Base-by-base conservation (phyloP, 2,329 filamentous ascomycete species). In the Ascochyta clinopodiicola region DNA sequence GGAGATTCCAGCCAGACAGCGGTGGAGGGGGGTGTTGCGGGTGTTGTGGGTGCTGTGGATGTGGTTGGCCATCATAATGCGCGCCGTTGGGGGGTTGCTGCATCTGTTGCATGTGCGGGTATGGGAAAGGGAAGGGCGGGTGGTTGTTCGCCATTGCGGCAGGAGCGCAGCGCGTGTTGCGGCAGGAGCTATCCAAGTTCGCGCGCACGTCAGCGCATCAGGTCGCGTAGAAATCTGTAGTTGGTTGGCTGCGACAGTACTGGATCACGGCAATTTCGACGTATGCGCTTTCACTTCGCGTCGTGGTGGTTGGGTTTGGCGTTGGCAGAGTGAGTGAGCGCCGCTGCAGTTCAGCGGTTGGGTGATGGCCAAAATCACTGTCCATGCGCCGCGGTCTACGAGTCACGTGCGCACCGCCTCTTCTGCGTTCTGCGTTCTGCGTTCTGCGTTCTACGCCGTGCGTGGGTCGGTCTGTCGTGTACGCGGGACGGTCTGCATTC, bases 91-190 rank as follows among this genome's bases (percentile, higher is more conserved):
- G 46, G 3, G 40, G 40, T 32, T 42, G 52, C 45, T 55, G 52
- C 46, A 46, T 43, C 32, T 42, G 52, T 40, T 55, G 52, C 46
- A 46, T 43, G 15, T 50, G 54, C 9, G 54, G 62, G 9, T 57
- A 63, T 12, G 64, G 61, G 29, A 59, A 63, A 13, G 59, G 59
- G 43, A 70, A 67, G 48, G 66, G 63, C 39, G 67, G 65, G 58
- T 71, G 66, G 63, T 66, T 55, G 51, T 66, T 69, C 15, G 70
- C 70, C 71, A 74, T 74, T 25, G 44, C 44, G 39, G 54, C 40
- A 51, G 47, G 46, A 44, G 54, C 43, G 54, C 48, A 37, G 44
- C 53, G 53, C 53, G 54, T 29, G 39, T 57, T 27, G 48, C 44
- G 44, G 54, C 36, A 52, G 42, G 48, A 56, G 47, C 52, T 50